phyloP scores from a whole-genome alignment of 805 yeast genomes.

The Metschnikowia noctiluminum region DNA sequence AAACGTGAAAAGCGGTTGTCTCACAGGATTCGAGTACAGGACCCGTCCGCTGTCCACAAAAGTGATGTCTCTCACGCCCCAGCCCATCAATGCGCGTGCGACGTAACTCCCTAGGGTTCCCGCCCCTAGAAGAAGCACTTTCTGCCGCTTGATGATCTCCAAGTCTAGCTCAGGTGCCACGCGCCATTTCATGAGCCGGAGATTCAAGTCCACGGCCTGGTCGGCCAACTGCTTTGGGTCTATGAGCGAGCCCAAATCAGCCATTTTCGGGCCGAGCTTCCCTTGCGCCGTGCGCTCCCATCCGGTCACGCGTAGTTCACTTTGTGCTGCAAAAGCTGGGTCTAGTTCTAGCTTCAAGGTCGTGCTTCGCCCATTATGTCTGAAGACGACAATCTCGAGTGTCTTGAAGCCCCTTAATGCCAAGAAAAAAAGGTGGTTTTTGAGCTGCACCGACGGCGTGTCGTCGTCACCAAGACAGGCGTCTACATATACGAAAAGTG shows the following conservation, averaged over 20 bases:
- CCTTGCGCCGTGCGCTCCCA: conserved; percentile 86
- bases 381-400: conserved; percentile 25
- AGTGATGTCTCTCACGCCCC: conserved; percentile 89
- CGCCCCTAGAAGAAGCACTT: conserved; percentile 82
- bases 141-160: conserved; percentile 56
- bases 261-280: conserved; percentile 74
- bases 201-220: conserved; percentile 88
- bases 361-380: conserved; percentile 19
- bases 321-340: conserved; percentile 8
- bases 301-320: conserved; percentile 56
- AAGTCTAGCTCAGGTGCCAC: conserved; percentile 79
- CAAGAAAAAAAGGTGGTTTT: conserved; percentile 55
- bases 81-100: conserved; percentile 78
- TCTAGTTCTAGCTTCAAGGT: conserved; percentile 18
- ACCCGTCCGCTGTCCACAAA: conserved; percentile 88
- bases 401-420: conserved; percentile 23
- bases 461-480: conserved; percentile 24
- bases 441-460: conserved; percentile 50
- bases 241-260: conserved; percentile 76
- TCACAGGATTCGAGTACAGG: conserved; percentile 90
- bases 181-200: conserved; percentile 96
- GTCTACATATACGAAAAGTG: conserved; percentile 31
- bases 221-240: conserved; percentile 81
- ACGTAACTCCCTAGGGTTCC: conserved; percentile 96
- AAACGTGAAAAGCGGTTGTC: conserved; percentile 84